Base-by-base conservation (phyloP, 306 rosid species). In the Prinsepia uniflora region DNA sequence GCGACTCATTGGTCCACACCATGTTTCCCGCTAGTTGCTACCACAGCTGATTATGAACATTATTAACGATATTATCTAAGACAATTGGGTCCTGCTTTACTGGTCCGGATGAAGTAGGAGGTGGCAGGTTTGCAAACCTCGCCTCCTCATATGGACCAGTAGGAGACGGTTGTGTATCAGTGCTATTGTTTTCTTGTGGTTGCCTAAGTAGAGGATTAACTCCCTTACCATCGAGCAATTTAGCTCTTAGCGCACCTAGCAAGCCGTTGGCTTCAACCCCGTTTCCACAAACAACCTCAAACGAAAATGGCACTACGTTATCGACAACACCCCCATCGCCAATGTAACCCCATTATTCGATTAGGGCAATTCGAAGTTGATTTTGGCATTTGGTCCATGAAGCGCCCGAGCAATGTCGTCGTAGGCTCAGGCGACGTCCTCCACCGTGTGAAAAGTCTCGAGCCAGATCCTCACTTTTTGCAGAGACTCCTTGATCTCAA, bases 401-500 rank as follows among this genome's bases (percentile, higher is more conserved):
- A 90, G 77, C 10, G 84, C 80, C 14, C 96, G 73, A 0, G 95
- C 92, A 1, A 90, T 92, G 3, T 71, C 70, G 58, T 86, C 95
- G 7, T 90, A 88, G 0, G 95, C 95, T 2, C 89, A 79, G 15
- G 95, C 96, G 0, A 92, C 92, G 12, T 88, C 94, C 64, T 88
- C 92, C 0, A 88, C 90, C 0, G 90, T 81, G 80, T 90, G 92
- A 14, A 90, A 88, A 5, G 96, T 88, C n/a, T 92, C 94, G 0
- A 90, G 96, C 91, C 96, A 87, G 1, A 86, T 87, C 74, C 96
- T 86, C n/a, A 90, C 87, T 69, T 87, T 86, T 24, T 81, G 88
- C 41, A 86, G 15, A 0, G 96, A 90, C 78, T 90, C 94, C 67
- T 90, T 90, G 77, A 87, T 90, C 87, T 90, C 96, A 1, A 94